phyloP scores from a whole-genome alignment of 2,329 filamentous ascomycete genomes.

The Colletotrichum siamense region DNA sequence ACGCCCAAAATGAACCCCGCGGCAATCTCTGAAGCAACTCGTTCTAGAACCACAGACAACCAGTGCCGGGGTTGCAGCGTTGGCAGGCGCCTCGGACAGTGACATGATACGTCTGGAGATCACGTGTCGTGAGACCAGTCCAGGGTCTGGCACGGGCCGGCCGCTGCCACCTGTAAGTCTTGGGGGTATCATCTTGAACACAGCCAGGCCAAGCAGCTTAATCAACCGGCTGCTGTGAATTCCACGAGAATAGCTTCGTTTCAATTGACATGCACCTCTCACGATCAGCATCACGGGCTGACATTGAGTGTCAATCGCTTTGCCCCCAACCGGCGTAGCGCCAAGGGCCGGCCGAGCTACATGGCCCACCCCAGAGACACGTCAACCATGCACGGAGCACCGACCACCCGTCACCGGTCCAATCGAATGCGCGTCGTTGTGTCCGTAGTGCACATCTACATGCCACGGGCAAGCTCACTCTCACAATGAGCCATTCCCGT shows the following conservation, averaged over 20 bases:
- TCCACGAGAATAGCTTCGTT: background rate
- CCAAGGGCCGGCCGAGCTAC: background rate
- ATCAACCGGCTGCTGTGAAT: background rate
- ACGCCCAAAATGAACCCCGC: background rate
- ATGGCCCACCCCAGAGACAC: conserved; percentile 12
- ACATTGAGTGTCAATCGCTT: background rate
- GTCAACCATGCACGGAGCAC: conserved; percentile 19
- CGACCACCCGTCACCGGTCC: background rate
- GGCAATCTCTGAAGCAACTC: background rate
- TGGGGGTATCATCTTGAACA: background rate
- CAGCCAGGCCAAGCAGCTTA: background rate
- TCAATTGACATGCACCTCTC: background rate
- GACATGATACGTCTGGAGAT: background rate
- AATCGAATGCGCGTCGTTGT: background rate
- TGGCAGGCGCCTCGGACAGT: background rate
- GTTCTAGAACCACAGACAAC: background rate
- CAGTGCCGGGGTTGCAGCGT: background rate
- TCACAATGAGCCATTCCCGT: background rate
- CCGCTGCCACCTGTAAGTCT: background rate
- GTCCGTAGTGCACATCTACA: background rate
- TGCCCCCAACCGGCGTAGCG: background rate
- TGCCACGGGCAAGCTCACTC: background rate
- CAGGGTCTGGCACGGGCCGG: conserved; percentile 3
- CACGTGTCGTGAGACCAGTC: background rate
- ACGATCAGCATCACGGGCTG: background rate